Evolutionary conservation across 2,329 filamentous ascomycete species (phyloP), one percentile per base, ranked within the genome.

Genomic region (Penicillium sumatraense): DNA sequence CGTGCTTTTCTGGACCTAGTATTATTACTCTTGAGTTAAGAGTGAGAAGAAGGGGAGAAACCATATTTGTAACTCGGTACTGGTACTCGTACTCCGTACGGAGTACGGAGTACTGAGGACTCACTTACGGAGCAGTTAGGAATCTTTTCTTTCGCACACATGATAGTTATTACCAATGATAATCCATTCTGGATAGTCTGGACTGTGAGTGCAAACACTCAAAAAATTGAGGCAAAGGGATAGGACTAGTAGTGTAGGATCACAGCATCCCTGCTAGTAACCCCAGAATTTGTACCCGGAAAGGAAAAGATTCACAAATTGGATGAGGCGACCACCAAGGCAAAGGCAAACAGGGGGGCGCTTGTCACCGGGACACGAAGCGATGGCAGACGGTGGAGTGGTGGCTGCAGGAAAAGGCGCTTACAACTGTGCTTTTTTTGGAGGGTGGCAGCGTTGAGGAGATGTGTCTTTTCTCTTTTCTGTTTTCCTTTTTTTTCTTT

Each of bases 251-350:
- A n/a, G n/a, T n/a, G n/a, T n/a, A n/a, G n/a, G 56, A 53, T 57
- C 29, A 26, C 45, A 21, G 46, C 45, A 58, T 59, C 56, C 56
- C 56, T 27, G 48, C 47, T 41, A 50, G 38, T 26, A 62, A 58
- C 57, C 61, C 61, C 61, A 64, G 61, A 62, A 59, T 55, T 31
- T 20, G 18, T 44, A 20, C 56, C 56, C 9, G 40, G 50, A 58
- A 49, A 58, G 61, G 62, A 36, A 64, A 61, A 7, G 61, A 65
- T 65, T 65, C 62, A 36, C 29, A 48, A 35, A n/a, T 24, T 35
- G 44, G 48, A 56, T 56, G 53, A 56, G 42, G 50, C 57, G 50
- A 49, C 47, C 49, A n/a, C n/a, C n/a, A n/a, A n/a, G n/a, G n/a
- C n/a, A n/a, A 21, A 49, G 41, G 57, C 54, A 56, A 55, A 56